These are phyloP conservation scores for Mychonastes homosphaera DNA, from an alignment of 139 green algal species.

Conservation along the genomic window DNA sequence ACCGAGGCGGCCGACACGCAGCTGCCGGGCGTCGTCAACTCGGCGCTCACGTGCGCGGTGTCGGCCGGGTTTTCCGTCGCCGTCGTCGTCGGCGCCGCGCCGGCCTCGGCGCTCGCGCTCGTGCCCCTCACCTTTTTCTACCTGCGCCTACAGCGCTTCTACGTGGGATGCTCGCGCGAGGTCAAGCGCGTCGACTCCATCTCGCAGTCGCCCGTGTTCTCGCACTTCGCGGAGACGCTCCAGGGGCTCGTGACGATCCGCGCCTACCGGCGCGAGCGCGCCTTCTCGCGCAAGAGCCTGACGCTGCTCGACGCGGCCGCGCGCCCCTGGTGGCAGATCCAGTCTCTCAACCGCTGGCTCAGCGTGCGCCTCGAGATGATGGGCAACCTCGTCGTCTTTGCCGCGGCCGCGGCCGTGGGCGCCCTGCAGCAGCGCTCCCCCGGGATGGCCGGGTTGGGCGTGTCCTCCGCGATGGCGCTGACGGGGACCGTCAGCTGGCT, in stretches of 20 bases:
- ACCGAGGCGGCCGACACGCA: slow-evolving; percentile 61
- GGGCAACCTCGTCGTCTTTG: slow-evolving; percentile 50
- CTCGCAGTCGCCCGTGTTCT: slow-evolving; percentile 74
- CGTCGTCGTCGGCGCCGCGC: slow-evolving; percentile 49
- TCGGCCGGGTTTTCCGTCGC: slow-evolving; percentile 41
- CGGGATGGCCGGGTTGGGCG: slow-evolving; percentile 76
- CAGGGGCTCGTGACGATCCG: slow-evolving; percentile 63
- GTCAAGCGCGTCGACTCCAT: slow-evolving; percentile 80
- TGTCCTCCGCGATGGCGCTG: slow-evolving; percentile 78
- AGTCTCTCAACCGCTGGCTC: slow-evolving; percentile 87
- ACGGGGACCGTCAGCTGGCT: slow-evolving; percentile 80
- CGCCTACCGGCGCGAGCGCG: slow-evolving; percentile 57
- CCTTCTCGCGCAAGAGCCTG: slow-evolving; percentile 45
- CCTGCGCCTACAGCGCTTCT: slow-evolving; percentile 45
- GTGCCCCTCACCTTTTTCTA: slow-evolving; percentile 53
- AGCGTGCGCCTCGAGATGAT: slow-evolving; percentile 84
- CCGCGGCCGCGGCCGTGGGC: slow-evolving; percentile 39
- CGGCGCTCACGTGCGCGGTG: slow-evolving; percentile 24
- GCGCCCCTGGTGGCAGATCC: slow-evolving; percentile 55
- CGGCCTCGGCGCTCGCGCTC: slow-evolving; percentile 41
- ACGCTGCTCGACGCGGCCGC: slow-evolving; percentile 55
- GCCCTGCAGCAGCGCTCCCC: slow-evolving; percentile 45
- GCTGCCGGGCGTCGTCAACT: slow-evolving; percentile 25
- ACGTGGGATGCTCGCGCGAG: slow-evolving; percentile 62
- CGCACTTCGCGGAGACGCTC: slow-evolving; percentile 41